Conservation (phyloP, 768 basidiomycete species). For the Arthromyces matolae region DNA sequence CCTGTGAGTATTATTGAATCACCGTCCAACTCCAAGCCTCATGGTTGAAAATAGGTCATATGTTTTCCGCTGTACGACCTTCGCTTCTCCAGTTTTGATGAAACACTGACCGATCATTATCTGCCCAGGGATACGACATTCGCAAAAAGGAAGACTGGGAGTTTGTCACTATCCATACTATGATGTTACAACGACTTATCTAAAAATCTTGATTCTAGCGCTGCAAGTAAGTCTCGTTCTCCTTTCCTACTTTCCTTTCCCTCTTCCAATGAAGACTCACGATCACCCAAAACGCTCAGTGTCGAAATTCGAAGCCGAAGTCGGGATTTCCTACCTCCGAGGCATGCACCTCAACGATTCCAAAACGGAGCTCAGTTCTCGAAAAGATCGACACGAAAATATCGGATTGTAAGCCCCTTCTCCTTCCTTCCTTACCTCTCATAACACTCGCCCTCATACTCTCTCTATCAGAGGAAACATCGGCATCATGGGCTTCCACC, state of each 20-base stretch:
- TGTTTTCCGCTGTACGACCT: conserved; percentile 67
- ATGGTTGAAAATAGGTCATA: conserved; percentile 48
- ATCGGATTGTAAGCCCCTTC: conserved; percentile 64
- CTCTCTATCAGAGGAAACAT: conserved; percentile 65
- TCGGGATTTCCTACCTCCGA: conserved; percentile 70
- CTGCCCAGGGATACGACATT: conserved; percentile 71
- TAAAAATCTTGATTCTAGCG: conserved; percentile 11
- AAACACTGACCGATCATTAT: neutral
- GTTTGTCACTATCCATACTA: conserved; percentile 37
- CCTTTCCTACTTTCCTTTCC: neutral
- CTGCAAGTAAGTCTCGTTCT: conserved; percentile 19
- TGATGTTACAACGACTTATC: neutral
- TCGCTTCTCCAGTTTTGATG: neutral
- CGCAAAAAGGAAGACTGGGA: conserved; percentile 69
- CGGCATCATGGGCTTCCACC: conserved; percentile 56
- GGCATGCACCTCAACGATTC: conserved; percentile 89
- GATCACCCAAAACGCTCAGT: too few relatives aligned
- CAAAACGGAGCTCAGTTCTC: conserved; percentile 58
- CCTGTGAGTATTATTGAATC: conserved; percentile 45
- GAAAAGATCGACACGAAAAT: conserved; percentile 80
- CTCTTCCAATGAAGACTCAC: too few relatives aligned
- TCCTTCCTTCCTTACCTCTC: neutral
- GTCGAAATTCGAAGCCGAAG: conserved; percentile 56
- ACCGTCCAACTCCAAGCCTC: neutral
- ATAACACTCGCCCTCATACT: neutral